These are phyloP conservation scores for Russula olivacea DNA, from an alignment of 768 basidiomycete genomes.

Conservation along the genomic window DNA sequence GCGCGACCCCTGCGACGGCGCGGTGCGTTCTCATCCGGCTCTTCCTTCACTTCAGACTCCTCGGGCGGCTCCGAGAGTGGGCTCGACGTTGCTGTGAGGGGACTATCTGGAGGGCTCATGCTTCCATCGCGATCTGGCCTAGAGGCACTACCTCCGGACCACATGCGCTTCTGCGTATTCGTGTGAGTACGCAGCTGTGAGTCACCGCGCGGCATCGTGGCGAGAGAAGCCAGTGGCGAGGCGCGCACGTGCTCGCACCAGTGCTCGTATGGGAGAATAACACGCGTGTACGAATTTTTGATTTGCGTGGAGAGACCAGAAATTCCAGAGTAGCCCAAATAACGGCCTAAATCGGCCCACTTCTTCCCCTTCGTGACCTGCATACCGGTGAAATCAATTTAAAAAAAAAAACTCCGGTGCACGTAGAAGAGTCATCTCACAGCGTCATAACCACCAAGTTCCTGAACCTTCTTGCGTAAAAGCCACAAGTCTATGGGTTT, in stretches of 20 bases:
- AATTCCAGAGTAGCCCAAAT: conserved; percentile 76
- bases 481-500: conserved; percentile 92
- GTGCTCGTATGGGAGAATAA: conserved; percentile 94
- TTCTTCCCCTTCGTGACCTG: conserved; percentile 80
- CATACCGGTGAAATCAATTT: conserved; percentile 7
- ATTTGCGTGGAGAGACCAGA: conserved; percentile 82
- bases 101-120: conserved; percentile 61
- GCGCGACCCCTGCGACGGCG: conserved; percentile 49
- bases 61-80: conserved; percentile 76
- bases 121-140: conserved; percentile 17
- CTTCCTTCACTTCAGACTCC: conserved; percentile 58
- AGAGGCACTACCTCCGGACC: conserved; percentile 34
- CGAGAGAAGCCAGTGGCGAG: conserved; percentile 43
- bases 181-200: conserved; percentile 45
- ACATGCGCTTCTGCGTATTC: conserved; percentile 44
- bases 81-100: conserved; percentile 71
- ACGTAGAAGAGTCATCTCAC: conserved; percentile 44
- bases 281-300: conserved; percentile 82
- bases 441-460: conserved; percentile 79
- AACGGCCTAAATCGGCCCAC: conserved; percentile 83
- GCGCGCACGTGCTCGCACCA: conserved; percentile 74
- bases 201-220: conserved; percentile 25
- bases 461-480: conserved; percentile 85
- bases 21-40: conserved; percentile 38
- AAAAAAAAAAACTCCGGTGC: background rate